These are phyloP conservation scores for Fusarium liriodendri DNA, from an alignment of 2,329 filamentous ascomycete species.

Conservation along the genomic window DNA sequence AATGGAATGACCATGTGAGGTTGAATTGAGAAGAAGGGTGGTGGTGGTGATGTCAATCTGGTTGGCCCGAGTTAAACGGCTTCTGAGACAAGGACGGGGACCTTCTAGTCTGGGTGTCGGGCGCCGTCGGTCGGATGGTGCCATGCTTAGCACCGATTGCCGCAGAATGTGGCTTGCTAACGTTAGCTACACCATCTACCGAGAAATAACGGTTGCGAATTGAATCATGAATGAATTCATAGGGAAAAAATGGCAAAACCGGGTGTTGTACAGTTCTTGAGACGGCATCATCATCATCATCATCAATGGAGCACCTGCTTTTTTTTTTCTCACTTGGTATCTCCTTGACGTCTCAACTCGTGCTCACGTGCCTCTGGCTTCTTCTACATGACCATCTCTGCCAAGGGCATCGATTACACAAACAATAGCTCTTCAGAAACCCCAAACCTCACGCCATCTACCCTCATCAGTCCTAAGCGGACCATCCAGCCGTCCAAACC, in stretches of 20 bases:
- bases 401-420: neutral
- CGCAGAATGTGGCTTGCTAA: slow-evolving; percentile 11
- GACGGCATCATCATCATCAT: neutral
- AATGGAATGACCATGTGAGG: neutral
- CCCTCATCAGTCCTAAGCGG: slow-evolving; percentile 67
- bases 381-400: neutral
- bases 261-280: neutral
- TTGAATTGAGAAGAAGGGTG: slow-evolving; percentile 14
- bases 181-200: neutral
- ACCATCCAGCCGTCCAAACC: slow-evolving; percentile 73
- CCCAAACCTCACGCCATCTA: slow-evolving; percentile 77
- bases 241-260: neutral
- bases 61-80: slow-evolving; percentile 7
- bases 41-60: slow-evolving; percentile 10
- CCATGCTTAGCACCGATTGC: slow-evolving; percentile 23
- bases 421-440: slow-evolving; percentile 39
- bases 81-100: neutral
- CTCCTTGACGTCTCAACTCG: neutral
- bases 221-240: neutral
- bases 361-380: neutral
- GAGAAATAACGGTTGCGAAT: neutral
- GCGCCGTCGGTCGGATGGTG: slow-evolving; percentile 27
- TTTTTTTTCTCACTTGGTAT: neutral
- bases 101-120: neutral
- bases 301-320: neutral